Evolutionary conservation across 164 flowering plant species (phyloP), one percentile per base, ranked within the genome.

Genomic region (Umbilicus rupestris): DNA sequence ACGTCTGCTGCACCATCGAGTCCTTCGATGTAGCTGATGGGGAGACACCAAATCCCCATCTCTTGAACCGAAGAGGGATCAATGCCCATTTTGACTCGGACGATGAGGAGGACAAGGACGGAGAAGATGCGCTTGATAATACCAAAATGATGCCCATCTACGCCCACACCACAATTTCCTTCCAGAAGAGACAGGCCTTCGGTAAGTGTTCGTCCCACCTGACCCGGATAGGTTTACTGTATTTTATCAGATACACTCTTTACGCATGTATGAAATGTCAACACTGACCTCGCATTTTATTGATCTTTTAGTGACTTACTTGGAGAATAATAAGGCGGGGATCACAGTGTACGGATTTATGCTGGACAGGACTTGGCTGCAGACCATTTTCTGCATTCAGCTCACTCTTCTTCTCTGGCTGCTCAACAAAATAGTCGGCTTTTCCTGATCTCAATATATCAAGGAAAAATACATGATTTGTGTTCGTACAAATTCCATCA

Each of bases 261-360:
- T n/a, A n/a, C n/a, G n/a, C n/a, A n/a, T n/a, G n/a, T n/a, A n/a
- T n/a, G n/a, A n/a, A n/a, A n/a, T n/a, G n/a, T n/a, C n/a, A n/a
- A n/a, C n/a, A n/a, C n/a, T n/a, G n/a, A n/a, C n/a, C n/a, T n/a
- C n/a, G n/a, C n/a, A n/a, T n/a, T 10, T 24, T 42, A 2, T 46
- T 26, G 30, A 8, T 20, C 19, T 52, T 41, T 76, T 92, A 93
- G 98, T 93, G 80, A 83, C 80, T 0, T 94, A 94, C 66, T 84
- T 94, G n/a, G 97, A 90, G 84, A 87, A 89, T 80, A 90, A 89
- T 70, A 76, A 80, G 70, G 95, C 98, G 7, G 98, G 98, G 30
- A 83, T 90, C 17, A 82, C 98, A 0, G 77, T 89, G 15, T 94
- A 71, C 35, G 97, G 97, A 22, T 89, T 87, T 72, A 86, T 84